Conservation (phyloP, 352 stramenopile species). For the Elongisporangium prolatum region DNA sequence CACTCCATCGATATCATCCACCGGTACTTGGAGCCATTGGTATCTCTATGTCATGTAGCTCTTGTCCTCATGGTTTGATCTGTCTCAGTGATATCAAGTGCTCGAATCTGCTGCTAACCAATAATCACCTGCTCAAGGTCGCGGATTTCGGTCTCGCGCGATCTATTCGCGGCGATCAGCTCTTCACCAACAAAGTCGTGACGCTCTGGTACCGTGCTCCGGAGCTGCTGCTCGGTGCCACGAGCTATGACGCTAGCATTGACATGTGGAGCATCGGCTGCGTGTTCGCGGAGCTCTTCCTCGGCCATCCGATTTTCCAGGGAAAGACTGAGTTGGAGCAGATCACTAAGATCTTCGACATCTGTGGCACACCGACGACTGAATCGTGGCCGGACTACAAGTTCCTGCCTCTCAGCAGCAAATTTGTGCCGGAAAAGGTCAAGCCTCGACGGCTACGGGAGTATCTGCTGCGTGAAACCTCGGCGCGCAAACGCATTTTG, state of each 20-base stretch:
- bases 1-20: conserved; percentile 87
- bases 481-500: conserved; percentile 68
- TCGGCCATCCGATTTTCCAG: conserved; percentile 82
- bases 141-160: conserved; percentile 85
- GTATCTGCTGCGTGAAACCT: conserved; percentile 73
- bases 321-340: conserved; percentile 87
- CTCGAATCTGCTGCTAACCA: conserved; percentile 81
- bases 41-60: not conserved
- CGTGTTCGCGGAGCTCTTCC: conserved; percentile 84
- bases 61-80: not conserved
- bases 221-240: conserved; percentile 92
- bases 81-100: conserved; percentile 89
- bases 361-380: conserved; percentile 79
- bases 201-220: conserved; percentile 94
- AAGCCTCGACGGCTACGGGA: conserved; percentile 62
- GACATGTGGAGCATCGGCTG: conserved; percentile 96
- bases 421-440: conserved; percentile 79
- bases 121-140: conserved; percentile 77
- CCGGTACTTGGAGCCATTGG: conserved; percentile 26
- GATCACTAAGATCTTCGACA: conserved; percentile 86
- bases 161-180: conserved; percentile 77
- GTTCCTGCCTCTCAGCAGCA: conserved; percentile 74
- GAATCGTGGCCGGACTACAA: conserved; percentile 86
- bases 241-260: conserved; percentile 90
- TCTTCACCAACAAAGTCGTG: conserved; percentile 95